Base-by-base conservation (phyloP, 1,139 yeast species). In the Sugiyamaella xylanicola region DNA sequence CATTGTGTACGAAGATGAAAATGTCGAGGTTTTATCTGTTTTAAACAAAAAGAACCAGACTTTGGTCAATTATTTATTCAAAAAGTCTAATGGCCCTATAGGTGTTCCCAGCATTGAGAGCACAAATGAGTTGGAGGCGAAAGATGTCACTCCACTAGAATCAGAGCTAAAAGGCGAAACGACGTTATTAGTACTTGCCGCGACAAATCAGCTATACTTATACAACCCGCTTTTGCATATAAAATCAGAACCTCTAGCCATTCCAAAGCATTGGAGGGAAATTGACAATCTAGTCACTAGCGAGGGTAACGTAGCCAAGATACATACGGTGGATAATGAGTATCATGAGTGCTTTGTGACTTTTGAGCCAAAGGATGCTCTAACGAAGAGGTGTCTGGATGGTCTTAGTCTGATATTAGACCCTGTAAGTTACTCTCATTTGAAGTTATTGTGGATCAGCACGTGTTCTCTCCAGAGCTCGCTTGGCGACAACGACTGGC, bases 161-260 rank as follows among this genome's bases (percentile, higher is more conserved):
- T 21, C 35, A 13, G 20, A n/a, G 1, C 17, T 41, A 7, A 17
- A 20, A 15, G 44, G 21, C 3, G 44, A 36, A 19, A 19, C 3
- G 5, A 9, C 43, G 37, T 19, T 45, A 13, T 21, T 53, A 21
- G 25, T 48, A 16, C 44, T 54, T 1, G 2, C 71, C 27, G 73
- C 74, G 11, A 67, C 67, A 2, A 63, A 68, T 7, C 65, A 68
- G 2, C 52, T 86, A 19, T 73, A 73, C 15, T 65, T 89, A 3
- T 77, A 81, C 42, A 85, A 88, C 61, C 95, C 96, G 1, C 85
- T 87, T 61, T 71, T 84, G 9, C 81, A 82, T 29, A 66, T 87
- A 1, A 68, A 69, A 2, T 81, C 93, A 0, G 78, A 82, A 63
- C 60, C 64, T 7, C 19, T 71, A 22, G 51, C 63, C 1, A 61